phyloP scores from a whole-genome alignment of 1,284 basidiomycete species.

The Heterobasidion irregulare region DNA sequence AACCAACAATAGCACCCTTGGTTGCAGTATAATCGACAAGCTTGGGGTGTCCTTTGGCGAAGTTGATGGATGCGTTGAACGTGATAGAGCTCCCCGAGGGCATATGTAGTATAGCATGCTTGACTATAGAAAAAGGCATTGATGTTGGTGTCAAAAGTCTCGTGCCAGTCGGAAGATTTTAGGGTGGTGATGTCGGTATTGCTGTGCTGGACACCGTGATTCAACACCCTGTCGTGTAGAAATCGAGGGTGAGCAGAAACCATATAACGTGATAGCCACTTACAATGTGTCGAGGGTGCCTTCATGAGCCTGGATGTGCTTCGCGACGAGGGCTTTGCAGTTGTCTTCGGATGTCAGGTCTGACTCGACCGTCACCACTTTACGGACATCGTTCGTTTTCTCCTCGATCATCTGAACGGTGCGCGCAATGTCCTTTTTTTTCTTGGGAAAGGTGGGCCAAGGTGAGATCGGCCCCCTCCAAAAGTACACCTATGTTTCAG shows the following conservation, averaged over 20 bases:
- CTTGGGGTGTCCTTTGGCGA: conserved; percentile 42
- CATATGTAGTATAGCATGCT: conserved; percentile 34
- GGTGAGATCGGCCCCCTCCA: conserved; percentile 52
- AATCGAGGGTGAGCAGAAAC: conserved; percentile 1
- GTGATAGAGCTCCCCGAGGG: conserved; percentile 34
- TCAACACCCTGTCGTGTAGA: conserved; percentile 31
- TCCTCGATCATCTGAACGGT: conserved; percentile 29
- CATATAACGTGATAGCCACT: conserved; percentile 6
- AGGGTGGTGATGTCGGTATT: conserved; percentile 35
- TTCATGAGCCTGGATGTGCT: conserved; percentile 32
- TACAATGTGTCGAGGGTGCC: conserved; percentile 34
- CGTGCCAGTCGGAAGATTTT: conserved; percentile 39
- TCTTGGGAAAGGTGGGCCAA: conserved; percentile 41
- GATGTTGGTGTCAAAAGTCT: conserved; percentile 41
- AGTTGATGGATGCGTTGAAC: conserved; percentile 42
- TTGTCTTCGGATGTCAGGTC: conserved; percentile 37
- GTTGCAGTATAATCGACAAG: conserved; percentile 49
- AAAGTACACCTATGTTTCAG: background rate
- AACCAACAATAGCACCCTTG: conserved; percentile 45
- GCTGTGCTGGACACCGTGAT: conserved; percentile 44
- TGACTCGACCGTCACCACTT: conserved; percentile 29
- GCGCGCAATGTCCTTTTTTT: conserved; percentile 34
- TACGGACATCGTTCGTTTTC: conserved; percentile 29
- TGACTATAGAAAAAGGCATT: conserved; percentile 48
- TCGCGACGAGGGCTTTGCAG: conserved; percentile 33